phyloP scores from a whole-genome alignment of 345 rosid genomes.

The Eucalyptus decipiens region DNA sequence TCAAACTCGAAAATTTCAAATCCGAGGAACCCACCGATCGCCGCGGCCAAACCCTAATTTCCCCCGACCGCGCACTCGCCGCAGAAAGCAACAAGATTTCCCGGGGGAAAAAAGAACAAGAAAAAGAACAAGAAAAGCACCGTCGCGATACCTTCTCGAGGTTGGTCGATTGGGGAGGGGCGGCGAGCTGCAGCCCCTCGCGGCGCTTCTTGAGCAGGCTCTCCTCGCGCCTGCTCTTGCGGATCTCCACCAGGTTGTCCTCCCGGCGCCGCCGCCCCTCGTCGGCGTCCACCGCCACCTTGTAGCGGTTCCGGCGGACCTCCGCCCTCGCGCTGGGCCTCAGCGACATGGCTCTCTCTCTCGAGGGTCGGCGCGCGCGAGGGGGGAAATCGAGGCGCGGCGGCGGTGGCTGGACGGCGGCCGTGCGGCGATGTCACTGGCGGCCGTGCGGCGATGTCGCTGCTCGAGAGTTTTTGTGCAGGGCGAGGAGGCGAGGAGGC shows the following conservation, averaged over 20 bases:
- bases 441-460: not conserved
- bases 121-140: not conserved
- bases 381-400: not conserved
- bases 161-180: constrained; percentile 23
- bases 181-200: constrained; percentile 45
- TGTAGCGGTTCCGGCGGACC: constrained; percentile 69
- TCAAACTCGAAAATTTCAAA: not conserved
- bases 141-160: constrained; percentile 35
- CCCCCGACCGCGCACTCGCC: not conserved
- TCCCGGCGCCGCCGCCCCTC: constrained; percentile 89
- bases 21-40: not conserved
- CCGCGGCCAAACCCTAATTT: not conserved
- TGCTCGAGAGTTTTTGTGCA: not conserved
- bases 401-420: not conserved
- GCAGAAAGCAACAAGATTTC: not conserved
- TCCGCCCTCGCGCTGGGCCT: constrained; percentile 67
- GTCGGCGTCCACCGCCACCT: constrained; percentile 84
- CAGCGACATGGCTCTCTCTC: constrained; percentile 37
- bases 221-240: constrained; percentile 86
- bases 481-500: not conserved
- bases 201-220: constrained; percentile 90
- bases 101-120: not conserved
- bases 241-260: constrained; percentile 96
- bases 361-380: no score
- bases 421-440: not conserved